Evolutionary conservation across 495 filamentous ascomycete genomes (phyloP), one percentile per base, ranked within the genome.

Genomic region (Copromyces sp.): DNA sequence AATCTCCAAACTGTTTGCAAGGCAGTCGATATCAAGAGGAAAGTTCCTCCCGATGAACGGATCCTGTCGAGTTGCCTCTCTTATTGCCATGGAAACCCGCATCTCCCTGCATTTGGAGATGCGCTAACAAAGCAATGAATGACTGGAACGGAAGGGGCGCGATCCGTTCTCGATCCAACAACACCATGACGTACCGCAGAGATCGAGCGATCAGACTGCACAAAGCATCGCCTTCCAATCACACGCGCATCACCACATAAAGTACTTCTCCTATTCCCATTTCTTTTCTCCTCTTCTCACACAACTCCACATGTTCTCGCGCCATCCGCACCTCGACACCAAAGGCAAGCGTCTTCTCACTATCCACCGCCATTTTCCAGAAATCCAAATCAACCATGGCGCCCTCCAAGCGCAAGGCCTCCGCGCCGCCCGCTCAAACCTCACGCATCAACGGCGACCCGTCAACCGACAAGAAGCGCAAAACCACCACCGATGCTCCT

Each of bases 121-220:
- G 72, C 75, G 75, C 75, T 75, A 73, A 76, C 74, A 73, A 78
- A 75, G 72, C 75, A 70, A 71, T 40, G 39, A n/a, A 37, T 40
- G 39, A 65, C 76, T 68, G 70, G 72, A 20, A 75, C 74, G 74
- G 70, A 42, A 69, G 32, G 5, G 47, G 11, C 65, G 59, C 45
- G 70, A 71, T 72, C 70, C 53, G 72, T 68, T 68, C 42, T 72
- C 77, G 75, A 77, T 77, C 69, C 24, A 53, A 44, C 38, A 47
- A 71, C 71, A 72, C 45, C 37, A 77, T 76, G 76, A 77, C 75
- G 77, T 73, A 65, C 12, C 59, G 41, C 68, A 39, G 45, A 70
- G 73, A 78, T 78, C 77, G 77, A 71, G 72, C 76, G 74, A 75
- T 75, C 69, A 42, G 69, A 41, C 9, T 39, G 24, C 59, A 35